A percentile compares a stretch with the other conserved stretches of the same genome.
Evolutionary conservation across 208 protist species (phyloP).

Genomic region (Crithidia fasciculata): DNA sequence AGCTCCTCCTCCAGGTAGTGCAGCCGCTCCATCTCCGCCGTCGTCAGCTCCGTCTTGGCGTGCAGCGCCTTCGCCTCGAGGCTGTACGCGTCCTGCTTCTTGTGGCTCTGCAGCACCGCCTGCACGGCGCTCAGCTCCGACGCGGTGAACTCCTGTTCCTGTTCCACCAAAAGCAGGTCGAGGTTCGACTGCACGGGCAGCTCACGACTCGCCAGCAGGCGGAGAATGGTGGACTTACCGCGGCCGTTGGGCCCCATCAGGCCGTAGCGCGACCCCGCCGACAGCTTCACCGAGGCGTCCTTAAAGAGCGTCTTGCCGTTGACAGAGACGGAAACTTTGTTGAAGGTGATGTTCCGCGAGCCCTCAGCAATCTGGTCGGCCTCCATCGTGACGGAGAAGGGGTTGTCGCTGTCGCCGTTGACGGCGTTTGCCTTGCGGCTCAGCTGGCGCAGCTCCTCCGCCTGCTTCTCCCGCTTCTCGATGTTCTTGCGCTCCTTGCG

Average conservation of each 20-base stretch:
- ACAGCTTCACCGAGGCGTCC: conserved; percentile 79
- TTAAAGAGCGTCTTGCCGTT: conserved; percentile 87
- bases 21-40: conserved; percentile 78
- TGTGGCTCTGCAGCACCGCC: conserved; percentile 92
- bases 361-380: conserved; percentile 57
- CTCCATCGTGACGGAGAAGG: conserved; percentile 84
- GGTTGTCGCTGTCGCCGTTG: conserved; percentile 74
- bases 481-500: conserved; percentile 77
- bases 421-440: conserved; percentile 63
- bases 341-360: conserved; percentile 85
- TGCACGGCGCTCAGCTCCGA: conserved; percentile 80
- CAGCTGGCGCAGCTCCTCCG: conserved; percentile 60
- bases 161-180: conserved; percentile 95
- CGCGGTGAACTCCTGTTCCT: conserved; percentile 95
- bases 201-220: conserved; percentile 78
- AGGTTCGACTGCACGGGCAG: conserved; percentile 93
- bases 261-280: conserved; percentile 90
- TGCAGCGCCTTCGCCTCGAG: conserved; percentile 77
- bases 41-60: conserved; percentile 63
- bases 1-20: conserved; percentile 93
- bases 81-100: conserved; percentile 84
- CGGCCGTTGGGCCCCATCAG: conserved; percentile 97
- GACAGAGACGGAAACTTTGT: conserved; percentile 86
- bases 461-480: conserved; percentile 65
- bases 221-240: conserved; percentile 95